phyloP scores from a whole-genome alignment of 2,329 filamentous ascomycete species.

The Cercospora brassicicola region DNA sequence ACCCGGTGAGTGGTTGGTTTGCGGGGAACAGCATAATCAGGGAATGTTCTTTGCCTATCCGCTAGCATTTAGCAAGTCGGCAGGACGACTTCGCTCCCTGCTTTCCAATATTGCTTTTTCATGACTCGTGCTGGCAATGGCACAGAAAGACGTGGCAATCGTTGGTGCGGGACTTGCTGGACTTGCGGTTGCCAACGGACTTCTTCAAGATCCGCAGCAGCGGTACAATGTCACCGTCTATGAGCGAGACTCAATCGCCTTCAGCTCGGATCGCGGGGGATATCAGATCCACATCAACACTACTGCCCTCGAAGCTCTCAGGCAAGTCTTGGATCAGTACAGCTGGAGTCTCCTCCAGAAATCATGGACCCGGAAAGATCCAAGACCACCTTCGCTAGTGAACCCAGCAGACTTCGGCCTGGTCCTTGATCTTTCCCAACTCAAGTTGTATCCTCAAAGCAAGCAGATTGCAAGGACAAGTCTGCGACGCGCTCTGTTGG shows the following conservation, averaged over 20 bases:
- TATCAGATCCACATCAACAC: background rate
- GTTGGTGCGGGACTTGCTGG: background rate
- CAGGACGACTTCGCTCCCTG: background rate
- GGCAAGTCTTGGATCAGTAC: background rate
- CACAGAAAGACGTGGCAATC: background rate
- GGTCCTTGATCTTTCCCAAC: background rate
- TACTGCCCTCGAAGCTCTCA: background rate
- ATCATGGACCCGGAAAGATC: background rate
- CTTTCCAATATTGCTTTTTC: background rate
- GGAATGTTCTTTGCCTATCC: background rate
- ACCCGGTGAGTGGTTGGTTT: background rate
- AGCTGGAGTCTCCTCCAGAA: background rate
- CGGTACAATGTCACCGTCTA: background rate
- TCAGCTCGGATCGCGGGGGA: background rate
- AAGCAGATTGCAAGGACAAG: background rate
- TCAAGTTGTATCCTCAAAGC: background rate
- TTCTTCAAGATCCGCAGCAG: background rate
- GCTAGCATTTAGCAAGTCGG: background rate
- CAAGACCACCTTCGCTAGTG: background rate
- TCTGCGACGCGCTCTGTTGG: background rate
- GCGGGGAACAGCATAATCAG: background rate
- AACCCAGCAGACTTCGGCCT: background rate
- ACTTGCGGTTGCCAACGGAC: background rate
- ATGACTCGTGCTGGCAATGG: background rate
- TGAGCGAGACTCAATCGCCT: background rate